These are phyloP conservation scores for Neurospora terricola DNA, from an alignment of 495 filamentous ascomycete genomes.

Conservation along the genomic window DNA sequence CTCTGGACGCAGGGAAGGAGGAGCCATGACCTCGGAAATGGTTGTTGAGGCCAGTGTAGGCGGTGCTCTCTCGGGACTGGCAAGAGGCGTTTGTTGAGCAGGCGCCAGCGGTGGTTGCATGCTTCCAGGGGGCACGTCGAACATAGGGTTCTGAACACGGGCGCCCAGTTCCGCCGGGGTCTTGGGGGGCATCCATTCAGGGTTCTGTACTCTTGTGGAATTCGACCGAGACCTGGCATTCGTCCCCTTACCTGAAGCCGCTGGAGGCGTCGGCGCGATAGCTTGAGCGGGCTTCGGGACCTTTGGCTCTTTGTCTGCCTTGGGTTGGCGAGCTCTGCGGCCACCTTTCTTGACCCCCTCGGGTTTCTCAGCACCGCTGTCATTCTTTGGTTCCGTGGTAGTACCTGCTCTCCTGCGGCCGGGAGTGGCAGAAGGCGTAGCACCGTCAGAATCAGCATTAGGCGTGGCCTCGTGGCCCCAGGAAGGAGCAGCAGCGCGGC, in stretches of 20 bases:
- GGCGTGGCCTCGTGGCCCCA: constrained; percentile 37
- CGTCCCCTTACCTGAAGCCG: constrained; percentile 17
- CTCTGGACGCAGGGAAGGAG: constrained; percentile 39
- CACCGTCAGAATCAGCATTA: constrained; percentile 44
- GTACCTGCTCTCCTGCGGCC: constrained; percentile 41
- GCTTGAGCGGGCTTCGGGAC: constrained; percentile 23
- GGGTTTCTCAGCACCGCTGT: constrained; percentile 46
- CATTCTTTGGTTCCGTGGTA: constrained; percentile 28
- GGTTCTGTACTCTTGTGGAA: constrained; percentile 26
- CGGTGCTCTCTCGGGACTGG: constrained; percentile 27
- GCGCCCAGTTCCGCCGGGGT: constrained; percentile 23
- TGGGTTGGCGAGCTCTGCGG: constrained; percentile 35
- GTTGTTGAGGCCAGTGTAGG: constrained; percentile 18
- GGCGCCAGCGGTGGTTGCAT: constrained; percentile 31
- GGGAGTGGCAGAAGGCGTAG: constrained; percentile 37
- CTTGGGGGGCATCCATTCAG: constrained; percentile 28
- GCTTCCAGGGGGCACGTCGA: constrained; percentile 22
- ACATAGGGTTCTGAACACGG: constrained; percentile 20
- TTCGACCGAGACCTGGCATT: constrained; percentile 35
- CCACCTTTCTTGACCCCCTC: constrained; percentile 34
- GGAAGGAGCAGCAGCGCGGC: constrained; percentile 44
- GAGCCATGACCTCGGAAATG: constrained; percentile 40
- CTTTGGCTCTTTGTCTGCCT: constrained; percentile 28
- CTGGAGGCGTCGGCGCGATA: constrained; percentile 33
- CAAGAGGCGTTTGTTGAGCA: constrained; percentile 22